Base-by-base conservation (phyloP, 2,329 filamentous ascomycete genomes). In the Graphilbum ipis-grandicollis region DNA sequence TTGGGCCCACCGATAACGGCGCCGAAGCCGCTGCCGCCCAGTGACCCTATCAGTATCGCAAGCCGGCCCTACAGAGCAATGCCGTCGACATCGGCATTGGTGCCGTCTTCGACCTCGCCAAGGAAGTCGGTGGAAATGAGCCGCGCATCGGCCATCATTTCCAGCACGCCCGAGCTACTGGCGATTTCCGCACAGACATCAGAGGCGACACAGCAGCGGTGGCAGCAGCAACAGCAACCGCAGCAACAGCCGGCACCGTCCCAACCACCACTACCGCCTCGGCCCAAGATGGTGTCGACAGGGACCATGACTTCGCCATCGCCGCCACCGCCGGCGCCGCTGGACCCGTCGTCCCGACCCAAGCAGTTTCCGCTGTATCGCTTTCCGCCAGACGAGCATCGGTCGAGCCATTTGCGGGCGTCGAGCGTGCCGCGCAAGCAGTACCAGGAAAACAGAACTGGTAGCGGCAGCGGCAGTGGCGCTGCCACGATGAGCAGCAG, bases 251-350 rank as follows among this genome's bases (percentile, higher is more conserved):
- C 36, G 14, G 1, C 31, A 6, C 3, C 31, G 3, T 13, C 26
- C 5, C 26, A 8, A 13, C 26, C 26, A n/a, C 14, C 6, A 13
- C 26, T 7, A 6, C 29, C 9, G 5, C n/a, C 30, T 47, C 40
- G 48, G 36, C 54, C 59, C 7, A 36, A 34, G 17, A 63, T 63
- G 56, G 53, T 73, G 21, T 73, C 71, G 13, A 70, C 67, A 45
- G 85, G 84, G 12, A 92, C 84, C 0, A 88, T 90, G 75, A 93
- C 85, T 4, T 66, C 62, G 10, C 68, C 61, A 4, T 54, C 60
- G 8, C 73, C 70, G 47, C 64, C 41, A 65, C 65, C 36, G 7
- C 36, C 25, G 9, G 31, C 38, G n/a, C n/a, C 40, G 19, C 44
- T 62, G 59, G 26, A 25, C 7, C 23, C 23, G 23, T 7, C 23